A percentile compares a stretch with the other conserved stretches of the same genome.
Conservation (phyloP, 1,139 yeast species). For the Taphrina populina region DNA sequence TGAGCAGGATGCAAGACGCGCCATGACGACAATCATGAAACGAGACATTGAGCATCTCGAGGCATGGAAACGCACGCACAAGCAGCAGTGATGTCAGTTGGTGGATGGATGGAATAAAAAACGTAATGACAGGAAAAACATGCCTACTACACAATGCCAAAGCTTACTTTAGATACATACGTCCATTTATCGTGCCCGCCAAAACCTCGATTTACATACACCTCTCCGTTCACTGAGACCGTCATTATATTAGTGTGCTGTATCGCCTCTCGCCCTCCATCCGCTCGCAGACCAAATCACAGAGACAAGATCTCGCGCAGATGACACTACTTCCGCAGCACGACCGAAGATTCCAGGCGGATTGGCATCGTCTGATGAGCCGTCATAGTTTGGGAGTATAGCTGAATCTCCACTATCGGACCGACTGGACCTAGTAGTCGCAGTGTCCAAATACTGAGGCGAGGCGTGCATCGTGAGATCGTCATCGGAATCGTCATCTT, state of each 20-base stretch:
- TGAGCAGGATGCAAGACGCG: conserved; percentile 7
- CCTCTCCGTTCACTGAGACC: too few species aligned
- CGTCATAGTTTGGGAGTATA: conserved; percentile 29
- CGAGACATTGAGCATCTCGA: conserved; percentile 7
- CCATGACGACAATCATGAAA: conserved; percentile 1
- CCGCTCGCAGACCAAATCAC: conserved; percentile 32
- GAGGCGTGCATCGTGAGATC: background rate
- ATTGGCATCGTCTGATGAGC: conserved; percentile 13
- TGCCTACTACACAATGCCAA: too few species aligned
- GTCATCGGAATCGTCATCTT: conserved; percentile 24
- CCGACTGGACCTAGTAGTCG: conserved; percentile 14
- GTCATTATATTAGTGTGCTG: too few species aligned
- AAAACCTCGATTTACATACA: too few species aligned
- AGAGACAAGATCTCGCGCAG: conserved; percentile 29
- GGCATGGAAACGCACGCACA: background rate
- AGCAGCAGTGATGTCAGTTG: too few species aligned
- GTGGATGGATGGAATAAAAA: too few species aligned
- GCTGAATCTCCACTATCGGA: conserved; percentile 23
- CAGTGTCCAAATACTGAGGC: background rate
- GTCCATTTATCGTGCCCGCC: too few species aligned
- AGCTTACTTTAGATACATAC: too few species aligned
- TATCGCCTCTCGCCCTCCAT: conserved; percentile 15
- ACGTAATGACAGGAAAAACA: too few species aligned
- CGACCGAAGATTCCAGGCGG: conserved; percentile 32
- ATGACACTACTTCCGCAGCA: conserved; percentile 30